A percentile compares a stretch with the other conserved stretches of the same genome.
phyloP scores from a whole-genome alignment of 768 basidiomycete genomes.

The Leccinum ochraceum region DNA sequence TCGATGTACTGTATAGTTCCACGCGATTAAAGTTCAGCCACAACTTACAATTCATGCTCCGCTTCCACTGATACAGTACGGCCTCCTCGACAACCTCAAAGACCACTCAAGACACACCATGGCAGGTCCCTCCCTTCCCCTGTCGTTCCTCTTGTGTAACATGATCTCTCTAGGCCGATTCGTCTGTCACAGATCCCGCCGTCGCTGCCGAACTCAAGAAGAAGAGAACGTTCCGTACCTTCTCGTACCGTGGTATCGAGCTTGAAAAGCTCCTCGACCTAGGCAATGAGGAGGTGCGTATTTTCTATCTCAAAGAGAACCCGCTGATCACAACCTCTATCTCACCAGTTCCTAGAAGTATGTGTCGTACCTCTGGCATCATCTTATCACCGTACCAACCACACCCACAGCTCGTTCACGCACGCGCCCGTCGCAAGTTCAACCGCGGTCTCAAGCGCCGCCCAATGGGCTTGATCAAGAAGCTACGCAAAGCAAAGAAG shows the following conservation, averaged over 20 bases:
- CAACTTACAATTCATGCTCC: constrained; percentile 37
- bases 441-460: constrained; percentile 98
- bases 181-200: constrained; percentile 83
- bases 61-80: constrained; percentile 13
- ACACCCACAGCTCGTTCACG: constrained; percentile 83
- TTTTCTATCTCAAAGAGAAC: not conserved
- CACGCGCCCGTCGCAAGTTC: constrained; percentile 98
- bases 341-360: constrained; percentile 75
- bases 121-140: constrained; percentile 22
- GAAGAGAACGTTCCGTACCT: constrained; percentile 98
- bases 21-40: constrained; percentile 46
- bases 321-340: constrained; percentile 1
- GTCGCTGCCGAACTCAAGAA: constrained; percentile 98
- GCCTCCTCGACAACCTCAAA: constrained; percentile 27
- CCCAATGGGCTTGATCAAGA: constrained; percentile 99
- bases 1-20: constrained; percentile 61
- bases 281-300: constrained; percentile 87
- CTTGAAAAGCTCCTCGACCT: constrained; percentile 97
- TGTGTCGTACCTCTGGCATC: constrained; percentile 26
- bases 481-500: constrained; percentile 99
- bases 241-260: constrained; percentile 97
- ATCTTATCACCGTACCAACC: constrained; percentile 3
- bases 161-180: constrained; percentile 61
- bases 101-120: constrained; percentile 34
- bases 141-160: not conserved